A percentile compares a stretch with the other conserved stretches of the same genome.
These are phyloP conservation scores for Aspergillus sp. DNA, from an alignment of 2,329 filamentous ascomycete genomes.

Conservation along the genomic window DNA sequence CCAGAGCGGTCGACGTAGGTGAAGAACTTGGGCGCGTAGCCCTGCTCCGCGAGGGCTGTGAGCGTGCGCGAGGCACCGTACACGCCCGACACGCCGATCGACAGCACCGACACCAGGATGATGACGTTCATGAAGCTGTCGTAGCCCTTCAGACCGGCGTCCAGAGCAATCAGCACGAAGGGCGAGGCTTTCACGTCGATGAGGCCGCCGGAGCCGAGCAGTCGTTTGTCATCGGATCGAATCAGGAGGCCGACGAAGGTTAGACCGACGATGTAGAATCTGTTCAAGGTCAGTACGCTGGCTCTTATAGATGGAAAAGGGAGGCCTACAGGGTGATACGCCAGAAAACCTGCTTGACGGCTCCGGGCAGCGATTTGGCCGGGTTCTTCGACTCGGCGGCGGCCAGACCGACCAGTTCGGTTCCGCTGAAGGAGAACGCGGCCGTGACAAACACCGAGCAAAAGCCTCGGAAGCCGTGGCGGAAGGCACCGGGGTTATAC, in stretches of 20 bases:
- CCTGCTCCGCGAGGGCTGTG: slow-evolving; percentile 50
- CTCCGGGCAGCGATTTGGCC: slow-evolving; percentile 47
- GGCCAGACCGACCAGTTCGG: slow-evolving; percentile 60
- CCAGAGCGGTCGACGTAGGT: slow-evolving; percentile 46
- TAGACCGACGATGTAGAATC: slow-evolving; percentile 48
- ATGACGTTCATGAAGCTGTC: slow-evolving; percentile 67
- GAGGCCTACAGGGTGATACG: slow-evolving; percentile 40
- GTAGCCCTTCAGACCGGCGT: slow-evolving; percentile 59
- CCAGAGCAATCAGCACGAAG: slow-evolving; percentile 64
- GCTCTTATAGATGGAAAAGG: no score
- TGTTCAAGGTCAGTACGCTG: neutral
- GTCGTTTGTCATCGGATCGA: slow-evolving; percentile 35
- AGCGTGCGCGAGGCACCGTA: slow-evolving; percentile 59
- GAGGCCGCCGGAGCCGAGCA: slow-evolving; percentile 38
- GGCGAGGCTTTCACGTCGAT: slow-evolving; percentile 54
- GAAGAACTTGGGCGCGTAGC: slow-evolving; percentile 45
- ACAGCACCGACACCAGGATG: slow-evolving; percentile 60
- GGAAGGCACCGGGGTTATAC: slow-evolving; percentile 42
- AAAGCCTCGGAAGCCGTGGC: slow-evolving; percentile 56
- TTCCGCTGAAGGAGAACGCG: slow-evolving; percentile 61
- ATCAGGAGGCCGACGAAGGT: slow-evolving; percentile 48
- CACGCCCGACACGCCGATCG: slow-evolving; percentile 58
- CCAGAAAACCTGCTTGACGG: slow-evolving; percentile 52
- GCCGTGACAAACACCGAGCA: slow-evolving; percentile 63
- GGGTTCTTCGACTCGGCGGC: slow-evolving; percentile 58